phyloP scores from a whole-genome alignment of 176 grass and related monocot genomes.

The Saccharum spontaneum region DNA sequence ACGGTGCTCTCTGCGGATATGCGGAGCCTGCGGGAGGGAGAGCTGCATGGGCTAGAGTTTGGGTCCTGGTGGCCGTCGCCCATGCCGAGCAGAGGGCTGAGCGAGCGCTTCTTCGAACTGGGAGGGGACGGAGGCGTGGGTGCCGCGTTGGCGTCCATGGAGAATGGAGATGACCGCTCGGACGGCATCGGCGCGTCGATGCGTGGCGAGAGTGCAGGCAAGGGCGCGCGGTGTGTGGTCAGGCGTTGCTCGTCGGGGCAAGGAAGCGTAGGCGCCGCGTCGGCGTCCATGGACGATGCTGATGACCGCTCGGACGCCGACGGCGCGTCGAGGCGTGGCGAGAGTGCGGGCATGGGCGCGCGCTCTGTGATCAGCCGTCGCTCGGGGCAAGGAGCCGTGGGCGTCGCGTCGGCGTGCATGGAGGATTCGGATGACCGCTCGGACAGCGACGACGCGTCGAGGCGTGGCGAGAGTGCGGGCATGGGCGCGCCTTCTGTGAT shows the following conservation, averaged over 20 bases:
- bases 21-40: slow-evolving; percentile 26
- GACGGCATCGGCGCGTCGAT: not conserved
- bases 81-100: not conserved
- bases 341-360: too few species aligned
- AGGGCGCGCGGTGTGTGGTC: not conserved
- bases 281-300: slow-evolving; percentile 26
- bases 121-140: slow-evolving; percentile 9
- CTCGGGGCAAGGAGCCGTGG: too few species aligned
- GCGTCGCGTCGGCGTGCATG: too few species aligned
- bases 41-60: not conserved
- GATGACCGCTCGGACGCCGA: slow-evolving; percentile 6
- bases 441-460: too few species aligned
- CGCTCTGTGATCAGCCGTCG: too few species aligned
- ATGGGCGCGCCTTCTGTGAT: too few species aligned
- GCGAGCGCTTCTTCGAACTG: not conserved
- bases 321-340: too few species aligned
- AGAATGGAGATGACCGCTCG: not conserved
- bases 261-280: not conserved
- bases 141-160: slow-evolving; percentile 23
- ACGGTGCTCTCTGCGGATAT: not conserved
- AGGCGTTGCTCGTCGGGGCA: not conserved
- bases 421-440: too few species aligned
- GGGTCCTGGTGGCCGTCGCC: slow-evolving; percentile 10
- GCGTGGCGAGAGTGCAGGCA: not conserved
- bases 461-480: too few species aligned